Conservation (phyloP, 176 grass and related monocot species). For the Rhynchospora tenuis region DNA sequence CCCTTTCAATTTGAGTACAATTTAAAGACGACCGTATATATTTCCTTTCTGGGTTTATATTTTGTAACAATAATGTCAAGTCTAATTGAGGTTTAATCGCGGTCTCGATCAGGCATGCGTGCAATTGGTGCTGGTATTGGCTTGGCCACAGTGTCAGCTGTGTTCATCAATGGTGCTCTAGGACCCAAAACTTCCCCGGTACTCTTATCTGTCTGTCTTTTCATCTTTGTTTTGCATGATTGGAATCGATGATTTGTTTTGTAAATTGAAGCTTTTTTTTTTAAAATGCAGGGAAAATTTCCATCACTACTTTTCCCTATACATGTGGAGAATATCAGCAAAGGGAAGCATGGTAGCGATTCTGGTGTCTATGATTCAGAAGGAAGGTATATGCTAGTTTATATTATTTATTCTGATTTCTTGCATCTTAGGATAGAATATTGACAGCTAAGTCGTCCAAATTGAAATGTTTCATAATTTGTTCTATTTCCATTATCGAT, state of each 20-base stretch:
- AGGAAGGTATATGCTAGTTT: conserved; percentile 47
- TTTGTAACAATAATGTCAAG: not conserved
- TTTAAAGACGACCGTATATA: not conserved
- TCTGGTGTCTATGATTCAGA: conserved; percentile 53
- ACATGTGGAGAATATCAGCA: conserved; percentile 76
- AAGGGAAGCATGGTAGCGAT: conserved; percentile 73
- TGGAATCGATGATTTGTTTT: not conserved
- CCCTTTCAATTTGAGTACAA: not conserved
- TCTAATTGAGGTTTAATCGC: not conserved
- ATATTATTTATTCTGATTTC: not conserved
- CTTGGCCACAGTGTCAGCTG: conserved; percentile 23
- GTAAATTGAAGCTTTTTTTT: not conserved
- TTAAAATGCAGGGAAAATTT: conserved; percentile 40
- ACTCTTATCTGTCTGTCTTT: not conserved
- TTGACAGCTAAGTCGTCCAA: not conserved
- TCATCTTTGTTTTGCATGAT: not conserved
- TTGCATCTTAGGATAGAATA: not conserved
- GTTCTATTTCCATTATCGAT: not conserved
- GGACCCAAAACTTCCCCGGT: conserved; percentile 37
- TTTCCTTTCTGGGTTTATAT: not conserved
- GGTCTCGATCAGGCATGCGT: conserved; percentile 33
- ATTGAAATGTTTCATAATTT: not conserved
- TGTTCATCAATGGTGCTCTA: conserved; percentile 50
- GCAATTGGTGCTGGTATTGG: conserved; percentile 33
- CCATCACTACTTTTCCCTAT: conserved; percentile 38